Base-by-base conservation (phyloP, 1,139 yeast species). In the Protomyces inouyei region DNA sequence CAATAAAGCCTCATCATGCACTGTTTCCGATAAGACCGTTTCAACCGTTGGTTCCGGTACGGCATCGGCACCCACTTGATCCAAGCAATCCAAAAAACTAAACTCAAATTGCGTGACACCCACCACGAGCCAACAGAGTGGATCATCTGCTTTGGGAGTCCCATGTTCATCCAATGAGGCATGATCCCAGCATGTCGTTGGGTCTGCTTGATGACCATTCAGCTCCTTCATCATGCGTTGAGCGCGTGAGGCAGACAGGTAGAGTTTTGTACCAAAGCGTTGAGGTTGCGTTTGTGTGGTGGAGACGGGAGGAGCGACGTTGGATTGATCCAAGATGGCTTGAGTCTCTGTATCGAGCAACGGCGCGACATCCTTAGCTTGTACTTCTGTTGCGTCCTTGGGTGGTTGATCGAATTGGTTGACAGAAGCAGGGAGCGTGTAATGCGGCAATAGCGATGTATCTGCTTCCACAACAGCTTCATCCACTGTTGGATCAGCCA, bases 81-180 rank as follows among this genome's bases (percentile, higher is more conserved):
- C 45, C 3, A 57, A 23, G 9, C 55, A 37, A 16, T 38, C 18
- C 25, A 57, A 16, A 12, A 57, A 36, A 18, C 55, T 28, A 32
- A 36, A 52, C 37, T 52, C 55, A 18, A 32, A 57, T 32, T 57
- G 56, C 16, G 61, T 45, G 21, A 57, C 51, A 23, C 61, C 61
- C 12, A 57, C 55, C 6, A 57, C 45, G 28, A 53, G 48, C 61
- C 61, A 57, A 38, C 61, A 57, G 6, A 57, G 45, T 5, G 45
- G 35, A 23, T 57, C 61, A 2, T 53, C 45, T 9, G 37, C 55
- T 23, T 37, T 35, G 3, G 46, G n/a, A 3, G 35, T 51, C 4
- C 37, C 36, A 6, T 18, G 48, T 9, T n/a, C 23, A 32, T 32
- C 37, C 1, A 32, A n/a, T 12, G 36, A 23, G 37, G 54, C 37